Conservation (phyloP, 2,329 filamentous ascomycete species). For the Diaporthe destruens region DNA sequence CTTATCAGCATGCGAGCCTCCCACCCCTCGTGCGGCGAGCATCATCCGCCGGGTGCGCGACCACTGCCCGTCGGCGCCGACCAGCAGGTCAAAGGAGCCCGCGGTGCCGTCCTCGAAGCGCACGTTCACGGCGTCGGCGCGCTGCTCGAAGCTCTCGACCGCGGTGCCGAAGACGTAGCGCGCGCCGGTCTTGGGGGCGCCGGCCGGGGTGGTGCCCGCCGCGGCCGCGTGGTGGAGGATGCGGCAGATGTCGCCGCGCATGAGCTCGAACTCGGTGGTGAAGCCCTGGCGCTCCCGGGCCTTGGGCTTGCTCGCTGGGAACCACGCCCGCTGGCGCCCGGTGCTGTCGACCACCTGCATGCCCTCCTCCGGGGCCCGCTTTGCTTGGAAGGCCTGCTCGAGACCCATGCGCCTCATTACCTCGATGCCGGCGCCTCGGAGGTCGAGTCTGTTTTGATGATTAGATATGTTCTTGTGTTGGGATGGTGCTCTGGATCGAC, state of each 20-base stretch:
- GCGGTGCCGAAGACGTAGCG: constrained; percentile 47
- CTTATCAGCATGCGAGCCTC: constrained; percentile 38
- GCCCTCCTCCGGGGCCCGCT: constrained; percentile 46
- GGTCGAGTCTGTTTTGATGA: constrained; percentile 55
- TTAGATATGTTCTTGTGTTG: too few species aligned
- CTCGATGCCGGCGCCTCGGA: constrained; percentile 63
- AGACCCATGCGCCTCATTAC: constrained; percentile 66
- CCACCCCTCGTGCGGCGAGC: constrained; percentile 45
- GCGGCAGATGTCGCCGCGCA: constrained; percentile 66
- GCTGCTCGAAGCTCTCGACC: constrained; percentile 48
- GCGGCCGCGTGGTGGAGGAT: constrained; percentile 58
- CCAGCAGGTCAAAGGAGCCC: constrained; percentile 62
- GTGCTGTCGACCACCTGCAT: constrained; percentile 55
- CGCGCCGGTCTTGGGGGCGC: constrained; percentile 43
- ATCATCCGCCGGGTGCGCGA: constrained; percentile 61
- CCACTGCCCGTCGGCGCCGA: constrained; percentile 67
- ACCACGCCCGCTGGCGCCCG: constrained; percentile 54
- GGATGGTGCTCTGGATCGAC: too few species aligned
- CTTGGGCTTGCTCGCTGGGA: constrained; percentile 56
- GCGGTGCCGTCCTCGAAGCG: constrained; percentile 57
- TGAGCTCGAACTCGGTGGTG: constrained; percentile 70
- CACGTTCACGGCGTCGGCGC: constrained; percentile 46
- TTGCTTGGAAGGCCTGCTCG: constrained; percentile 48
- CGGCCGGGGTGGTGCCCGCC: constrained; percentile 41
- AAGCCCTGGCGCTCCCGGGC: constrained; percentile 57